A percentile compares a stretch with the other conserved stretches of the same genome.
Conservation (phyloP, 352 stramenopile genomes). For the Globisporangium cederbergense region DNA sequence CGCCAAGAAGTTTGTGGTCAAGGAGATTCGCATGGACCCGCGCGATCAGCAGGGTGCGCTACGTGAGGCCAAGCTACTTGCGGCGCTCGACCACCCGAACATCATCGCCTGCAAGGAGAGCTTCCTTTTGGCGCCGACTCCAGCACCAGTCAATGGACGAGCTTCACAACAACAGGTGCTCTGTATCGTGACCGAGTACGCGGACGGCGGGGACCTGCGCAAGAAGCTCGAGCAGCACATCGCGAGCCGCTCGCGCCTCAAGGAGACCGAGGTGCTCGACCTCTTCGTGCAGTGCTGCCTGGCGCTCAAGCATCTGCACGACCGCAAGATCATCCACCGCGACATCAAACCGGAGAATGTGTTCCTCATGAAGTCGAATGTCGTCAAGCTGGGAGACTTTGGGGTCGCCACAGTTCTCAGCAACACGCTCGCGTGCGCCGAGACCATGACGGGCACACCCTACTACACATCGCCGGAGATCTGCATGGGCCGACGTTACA, state of each 20-base stretch:
- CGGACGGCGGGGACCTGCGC: constrained; percentile 70
- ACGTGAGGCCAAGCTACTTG: constrained; percentile 65
- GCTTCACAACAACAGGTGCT: constrained; percentile 31
- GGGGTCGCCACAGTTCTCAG: constrained; percentile 73
- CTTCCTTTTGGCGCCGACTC: constrained; percentile 39
- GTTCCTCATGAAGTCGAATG: constrained; percentile 62
- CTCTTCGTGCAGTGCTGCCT: constrained; percentile 70
- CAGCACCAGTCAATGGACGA: constrained; percentile 1
- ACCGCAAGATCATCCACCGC: constrained; percentile 84
- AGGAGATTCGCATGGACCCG: constrained; percentile 71
- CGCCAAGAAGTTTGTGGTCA: constrained; percentile 62
- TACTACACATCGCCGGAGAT: constrained; percentile 96
- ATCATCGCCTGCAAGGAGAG: constrained; percentile 81
- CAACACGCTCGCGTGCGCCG: constrained; percentile 66
- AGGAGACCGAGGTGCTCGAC: constrained; percentile 43
- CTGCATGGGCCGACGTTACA: constrained; percentile 90
- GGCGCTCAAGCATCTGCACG: constrained; percentile 78
- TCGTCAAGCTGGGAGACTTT: constrained; percentile 80
- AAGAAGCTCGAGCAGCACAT: constrained; percentile 40
- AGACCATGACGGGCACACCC: constrained; percentile 73
- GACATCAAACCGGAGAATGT: constrained; percentile 88
- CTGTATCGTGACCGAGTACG: constrained; percentile 86
- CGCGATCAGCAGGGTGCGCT: constrained; percentile 54
- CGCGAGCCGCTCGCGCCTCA: constrained; percentile 17
- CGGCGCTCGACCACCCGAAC: constrained; percentile 76